These are phyloP conservation scores for Lachnum nothofagi DNA, from an alignment of 2,329 filamentous ascomycete species.

Conservation along the genomic window DNA sequence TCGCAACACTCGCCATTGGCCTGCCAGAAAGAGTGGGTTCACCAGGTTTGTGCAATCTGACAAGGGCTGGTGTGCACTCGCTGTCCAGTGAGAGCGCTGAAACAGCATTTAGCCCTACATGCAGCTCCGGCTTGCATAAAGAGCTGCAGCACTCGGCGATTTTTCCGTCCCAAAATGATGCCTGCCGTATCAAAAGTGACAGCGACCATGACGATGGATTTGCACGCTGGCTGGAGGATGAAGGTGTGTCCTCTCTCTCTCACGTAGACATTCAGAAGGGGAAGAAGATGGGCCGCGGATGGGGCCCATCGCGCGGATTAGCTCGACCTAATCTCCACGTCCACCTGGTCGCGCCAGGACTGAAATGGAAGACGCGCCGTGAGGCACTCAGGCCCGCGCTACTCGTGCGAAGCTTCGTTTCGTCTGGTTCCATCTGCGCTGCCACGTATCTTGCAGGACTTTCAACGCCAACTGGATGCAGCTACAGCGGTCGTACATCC, in stretches of 20 bases:
- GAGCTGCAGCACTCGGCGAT: constrained; percentile 24
- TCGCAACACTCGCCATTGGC: constrained; percentile 13
- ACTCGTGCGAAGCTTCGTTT: neutral
- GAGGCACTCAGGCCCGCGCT: neutral
- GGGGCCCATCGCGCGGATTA: too few relatives aligned
- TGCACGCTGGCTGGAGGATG: neutral
- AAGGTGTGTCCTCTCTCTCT: neutral
- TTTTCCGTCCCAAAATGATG: constrained; percentile 19
- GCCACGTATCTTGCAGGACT: constrained; percentile 28
- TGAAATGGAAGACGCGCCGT: neutral
- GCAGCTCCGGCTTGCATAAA: constrained; percentile 18
- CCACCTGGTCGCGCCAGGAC: neutral
- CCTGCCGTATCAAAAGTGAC: constrained; percentile 13
- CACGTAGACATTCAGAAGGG: neutral
- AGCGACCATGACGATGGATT: neutral
- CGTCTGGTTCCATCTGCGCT: constrained; percentile 16
- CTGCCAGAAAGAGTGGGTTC: constrained; percentile 2
- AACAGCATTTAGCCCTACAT: constrained; percentile 23
- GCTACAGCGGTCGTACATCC: constrained; percentile 25
- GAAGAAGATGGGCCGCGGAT: neutral
- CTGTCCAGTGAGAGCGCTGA: constrained; percentile 21
- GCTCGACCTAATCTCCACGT: too few relatives aligned
- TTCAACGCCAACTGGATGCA: constrained; percentile 28
- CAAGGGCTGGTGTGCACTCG: constrained; percentile 11
- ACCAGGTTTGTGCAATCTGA: constrained; percentile 9